Base-by-base conservation (phyloP, 192 early-diverging fungal species). In the Dispira simplex region DNA sequence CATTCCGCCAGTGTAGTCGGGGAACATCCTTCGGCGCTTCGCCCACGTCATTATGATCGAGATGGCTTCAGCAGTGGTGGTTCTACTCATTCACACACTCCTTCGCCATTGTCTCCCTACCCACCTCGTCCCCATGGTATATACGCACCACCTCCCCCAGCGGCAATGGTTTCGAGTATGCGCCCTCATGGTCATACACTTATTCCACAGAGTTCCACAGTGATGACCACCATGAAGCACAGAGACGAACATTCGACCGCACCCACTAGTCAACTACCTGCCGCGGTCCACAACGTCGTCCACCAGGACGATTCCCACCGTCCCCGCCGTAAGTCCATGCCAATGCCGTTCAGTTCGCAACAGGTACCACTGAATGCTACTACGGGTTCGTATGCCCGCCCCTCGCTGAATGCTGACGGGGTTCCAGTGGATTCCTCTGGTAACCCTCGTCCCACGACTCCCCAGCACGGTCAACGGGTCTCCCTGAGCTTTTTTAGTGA, bases 1-100 rank as follows among this genome's bases (percentile, higher is more conserved):
- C 59, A 62, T 11, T 62, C 59, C n/a, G 59, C 59, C 59, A 62
- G 59, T 25, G n/a, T 62, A 11, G 59, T 44, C 11, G 59, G 59
- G 26, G 44, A 62, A 0, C 59, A 62, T 25, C 28, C 0, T 39
- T 32, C 56, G 26, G 32, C 32, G 21, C 8, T 58, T 18, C 56
- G 56, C 10, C 18, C 56, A 18, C 56, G 27, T 39, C 56, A 26
- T 16, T 6, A 39, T 39, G 32, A 39, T 39, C 32, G 32, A 6
- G 32, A 39, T 39, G 32, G 32, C 6, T 39, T 39, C 6, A 39
- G 6, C 32, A 39, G 32, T 39, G 32, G 32, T 6, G 32, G 32
- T 39, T 39, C 32, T 39, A 39, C 32, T 39, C 32, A 39, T 1
- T 39, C 32, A 39, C 32, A 39, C 32, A 39, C 32, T 39, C 32